Conservation (phyloP, 257 asterid species). For the Solanum lycopersicoides region DNA sequence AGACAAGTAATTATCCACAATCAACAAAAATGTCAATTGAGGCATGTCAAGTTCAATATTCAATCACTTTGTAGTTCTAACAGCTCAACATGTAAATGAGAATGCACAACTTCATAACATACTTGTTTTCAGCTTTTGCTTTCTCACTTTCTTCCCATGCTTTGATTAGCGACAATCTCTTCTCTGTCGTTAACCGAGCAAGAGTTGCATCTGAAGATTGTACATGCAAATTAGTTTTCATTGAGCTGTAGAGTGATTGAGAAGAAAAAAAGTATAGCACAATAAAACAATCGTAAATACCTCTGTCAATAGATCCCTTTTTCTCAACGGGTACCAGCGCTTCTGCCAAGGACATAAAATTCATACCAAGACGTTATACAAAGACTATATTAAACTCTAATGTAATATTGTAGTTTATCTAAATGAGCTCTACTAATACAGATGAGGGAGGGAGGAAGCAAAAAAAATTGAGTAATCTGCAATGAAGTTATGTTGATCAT, state of each 20-base stretch:
- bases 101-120: background rate
- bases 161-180: constrained; percentile 57
- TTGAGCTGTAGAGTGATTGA: background rate
- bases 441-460: background rate
- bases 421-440: background rate
- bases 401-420: background rate
- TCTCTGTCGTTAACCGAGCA: constrained; percentile 68
- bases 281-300: constrained; percentile 17
- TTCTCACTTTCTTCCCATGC: constrained; percentile 99
- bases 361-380: background rate
- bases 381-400: background rate
- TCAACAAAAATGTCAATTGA: background rate
- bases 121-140: constrained; percentile 87
- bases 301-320: constrained; percentile 69
- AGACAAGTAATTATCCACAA: background rate
- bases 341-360: constrained; percentile 16
- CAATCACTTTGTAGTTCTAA: background rate
- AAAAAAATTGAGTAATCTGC: background rate
- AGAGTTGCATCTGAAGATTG: constrained; percentile 57
- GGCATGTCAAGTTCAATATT: background rate
- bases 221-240: background rate
- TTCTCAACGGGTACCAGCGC: constrained; percentile 54
- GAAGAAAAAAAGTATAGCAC: background rate
- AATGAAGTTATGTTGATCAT: background rate
- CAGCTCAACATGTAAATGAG: background rate